These are phyloP conservation scores for Picochlorum sp. DNA, from an alignment of 139 green algal genomes.

Conservation along the genomic window DNA sequence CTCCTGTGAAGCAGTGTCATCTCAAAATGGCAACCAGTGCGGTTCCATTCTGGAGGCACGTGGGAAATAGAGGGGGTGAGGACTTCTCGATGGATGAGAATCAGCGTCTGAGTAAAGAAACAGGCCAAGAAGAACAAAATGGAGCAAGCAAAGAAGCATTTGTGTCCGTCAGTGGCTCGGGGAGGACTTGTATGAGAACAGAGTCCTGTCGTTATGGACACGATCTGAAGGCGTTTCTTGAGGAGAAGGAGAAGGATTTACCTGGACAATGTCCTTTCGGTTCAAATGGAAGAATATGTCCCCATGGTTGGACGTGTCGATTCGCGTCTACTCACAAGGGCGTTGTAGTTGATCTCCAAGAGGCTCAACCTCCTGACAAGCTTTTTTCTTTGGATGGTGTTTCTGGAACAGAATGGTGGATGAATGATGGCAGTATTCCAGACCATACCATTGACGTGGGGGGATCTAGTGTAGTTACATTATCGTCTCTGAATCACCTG, in stretches of 20 bases:
- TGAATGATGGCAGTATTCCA: constrained; percentile 4
- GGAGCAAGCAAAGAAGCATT: not conserved
- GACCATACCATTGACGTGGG: not conserved
- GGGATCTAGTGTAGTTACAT: not conserved
- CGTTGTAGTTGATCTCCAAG: constrained; percentile 4
- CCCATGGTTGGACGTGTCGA: constrained; percentile 52
- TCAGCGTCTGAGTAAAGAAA: too few species aligned
- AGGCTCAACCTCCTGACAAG: not conserved
- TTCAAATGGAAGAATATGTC: constrained; percentile 17
- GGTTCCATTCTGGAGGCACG: too few species aligned
- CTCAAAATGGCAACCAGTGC: too few species aligned
- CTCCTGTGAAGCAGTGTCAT: too few species aligned
- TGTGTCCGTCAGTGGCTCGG: not conserved
- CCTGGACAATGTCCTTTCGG: constrained; percentile 64
- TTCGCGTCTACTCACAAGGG: constrained; percentile 47
- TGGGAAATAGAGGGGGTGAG: too few species aligned
- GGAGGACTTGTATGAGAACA: constrained; percentile 37
- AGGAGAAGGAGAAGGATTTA: constrained; percentile 53
- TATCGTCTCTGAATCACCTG: not conserved
- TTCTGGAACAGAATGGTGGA: constrained; percentile 5
- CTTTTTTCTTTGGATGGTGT: not conserved
- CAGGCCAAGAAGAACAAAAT: too few species aligned
- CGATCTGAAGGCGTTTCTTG: constrained; percentile 50
- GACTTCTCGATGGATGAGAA: too few species aligned
- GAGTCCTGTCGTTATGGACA: constrained; percentile 65